phyloP scores from a whole-genome alignment of 179 eudicot species.

The Corrigiola litoralis region DNA sequence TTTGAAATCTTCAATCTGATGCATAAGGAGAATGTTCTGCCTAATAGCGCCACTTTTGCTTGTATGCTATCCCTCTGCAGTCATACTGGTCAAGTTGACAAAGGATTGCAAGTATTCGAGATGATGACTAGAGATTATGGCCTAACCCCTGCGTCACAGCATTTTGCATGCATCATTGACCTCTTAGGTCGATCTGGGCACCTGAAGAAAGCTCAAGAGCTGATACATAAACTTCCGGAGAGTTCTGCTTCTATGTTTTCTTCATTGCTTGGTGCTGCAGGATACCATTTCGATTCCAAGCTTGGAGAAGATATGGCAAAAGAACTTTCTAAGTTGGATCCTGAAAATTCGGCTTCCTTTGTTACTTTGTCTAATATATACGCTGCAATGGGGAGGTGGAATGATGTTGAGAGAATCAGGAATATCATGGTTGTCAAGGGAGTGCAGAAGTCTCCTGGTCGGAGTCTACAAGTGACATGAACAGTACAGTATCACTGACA shows the following conservation, averaged over 20 bases:
- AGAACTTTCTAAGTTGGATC: constrained; percentile 48
- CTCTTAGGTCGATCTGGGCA: constrained; percentile 67
- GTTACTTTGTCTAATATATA: constrained; percentile 64
- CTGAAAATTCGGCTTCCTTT: constrained; percentile 51
- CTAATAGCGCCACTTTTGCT: constrained; percentile 57
- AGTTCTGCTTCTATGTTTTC: constrained; percentile 46
- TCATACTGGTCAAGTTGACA: constrained; percentile 56
- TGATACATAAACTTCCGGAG: constrained; percentile 35
- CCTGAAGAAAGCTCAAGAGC: constrained; percentile 58
- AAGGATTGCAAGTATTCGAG: constrained; percentile 47
- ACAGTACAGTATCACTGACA: too few relatives aligned
- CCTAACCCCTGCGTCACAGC: constrained; percentile 45
- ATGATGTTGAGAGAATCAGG: constrained; percentile 57
- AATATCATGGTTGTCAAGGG: constrained; percentile 36
- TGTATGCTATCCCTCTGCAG: constrained; percentile 59
- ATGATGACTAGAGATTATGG: constrained; percentile 51
- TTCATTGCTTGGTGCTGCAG: constrained; percentile 69
- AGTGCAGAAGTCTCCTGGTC: constrained; percentile 42
- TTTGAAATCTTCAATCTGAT: constrained; percentile 56
- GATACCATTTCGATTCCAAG: constrained; percentile 41
- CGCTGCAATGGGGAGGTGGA: constrained; percentile 72
- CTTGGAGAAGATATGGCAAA: constrained; percentile 60
- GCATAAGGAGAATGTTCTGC: constrained; percentile 47
- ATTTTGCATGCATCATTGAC: constrained; percentile 56
- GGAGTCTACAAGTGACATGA: constrained; percentile 24